A percentile compares a stretch with the other conserved stretches of the same genome.
phyloP scores from a whole-genome alignment of 140 eudicot species.

The Bidens hawaiensis region DNA sequence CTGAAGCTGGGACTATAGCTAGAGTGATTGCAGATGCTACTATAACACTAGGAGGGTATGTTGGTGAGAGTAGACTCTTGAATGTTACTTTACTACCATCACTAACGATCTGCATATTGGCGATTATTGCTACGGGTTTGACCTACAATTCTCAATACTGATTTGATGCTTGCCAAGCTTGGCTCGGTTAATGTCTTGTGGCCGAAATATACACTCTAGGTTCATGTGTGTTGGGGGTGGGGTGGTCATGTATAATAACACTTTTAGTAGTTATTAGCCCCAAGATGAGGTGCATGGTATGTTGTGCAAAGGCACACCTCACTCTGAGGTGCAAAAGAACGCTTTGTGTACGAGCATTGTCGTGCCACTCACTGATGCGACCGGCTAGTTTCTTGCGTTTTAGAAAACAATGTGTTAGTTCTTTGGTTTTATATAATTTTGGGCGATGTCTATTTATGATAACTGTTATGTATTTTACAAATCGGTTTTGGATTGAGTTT shows the following conservation, averaged over 20 bases:
- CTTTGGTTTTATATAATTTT: not conserved
- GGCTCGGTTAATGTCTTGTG: not conserved
- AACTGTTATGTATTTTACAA: not conserved
- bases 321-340: not conserved
- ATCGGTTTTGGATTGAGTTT: not conserved
- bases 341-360: not conserved
- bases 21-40: constrained; percentile 93
- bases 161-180: not conserved
- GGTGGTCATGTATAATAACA: not conserved
- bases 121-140: constrained; percentile 70
- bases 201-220: not conserved
- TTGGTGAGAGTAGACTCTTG: constrained; percentile 67
- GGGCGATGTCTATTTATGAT: not conserved
- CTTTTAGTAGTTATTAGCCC: not conserved
- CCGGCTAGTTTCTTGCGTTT: not conserved
- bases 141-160: constrained; percentile 86
- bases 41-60: constrained; percentile 74
- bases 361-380: not conserved
- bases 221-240: not conserved
- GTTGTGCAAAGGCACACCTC: too few relatives aligned
- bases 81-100: constrained; percentile 82
- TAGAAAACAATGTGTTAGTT: not conserved
- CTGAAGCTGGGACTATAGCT: constrained; percentile 96
- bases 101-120: constrained; percentile 54
- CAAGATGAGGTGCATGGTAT: too few relatives aligned